Percentiles rank a stretch among this genome's conserved stretches.
Evolutionary conservation across 2,329 filamentous ascomycete genomes (phyloP).

Genomic region (Tolypocladium guangdongense): DNA sequence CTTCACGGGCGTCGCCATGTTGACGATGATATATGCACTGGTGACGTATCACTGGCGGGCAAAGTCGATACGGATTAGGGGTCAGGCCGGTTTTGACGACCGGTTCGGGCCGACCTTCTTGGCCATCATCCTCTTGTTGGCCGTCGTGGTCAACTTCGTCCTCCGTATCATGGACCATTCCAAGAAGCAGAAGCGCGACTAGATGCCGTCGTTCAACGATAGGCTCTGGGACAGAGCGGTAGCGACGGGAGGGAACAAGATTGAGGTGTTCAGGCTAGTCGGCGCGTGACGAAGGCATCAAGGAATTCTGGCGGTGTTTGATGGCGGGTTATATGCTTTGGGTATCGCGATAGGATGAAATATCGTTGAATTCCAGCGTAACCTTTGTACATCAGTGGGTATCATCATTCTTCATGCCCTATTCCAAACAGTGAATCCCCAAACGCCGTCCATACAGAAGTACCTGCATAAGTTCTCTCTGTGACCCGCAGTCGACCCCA

Average conservation of each 20-base stretch:
- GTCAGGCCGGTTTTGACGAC: conserved; percentile 94
- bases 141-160: conserved; percentile 94
- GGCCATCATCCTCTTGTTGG: conserved; percentile 73
- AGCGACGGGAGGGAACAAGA: background rate
- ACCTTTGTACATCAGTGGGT: background rate
- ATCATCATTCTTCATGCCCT: background rate
- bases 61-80: conserved; percentile 79
- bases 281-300: background rate
- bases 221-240: background rate
- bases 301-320: background rate
- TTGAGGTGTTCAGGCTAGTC: no score
- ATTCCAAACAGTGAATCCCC: background rate
- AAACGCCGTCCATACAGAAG: background rate
- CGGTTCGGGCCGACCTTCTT: conserved; percentile 86
- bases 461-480: background rate
- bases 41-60: conserved; percentile 96
- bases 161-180: conserved; percentile 50
- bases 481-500: background rate
- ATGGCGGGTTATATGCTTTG: background rate
- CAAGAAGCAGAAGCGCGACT: conserved; percentile 24
- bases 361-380: background rate
- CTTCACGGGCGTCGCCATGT: conserved; percentile 90
- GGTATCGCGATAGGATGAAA: background rate
- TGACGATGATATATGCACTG: conserved; percentile 89
- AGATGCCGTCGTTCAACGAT: background rate